Base-by-base conservation (phyloP, 1,284 basidiomycete genomes). In the Neolentinus lepideus region DNA sequence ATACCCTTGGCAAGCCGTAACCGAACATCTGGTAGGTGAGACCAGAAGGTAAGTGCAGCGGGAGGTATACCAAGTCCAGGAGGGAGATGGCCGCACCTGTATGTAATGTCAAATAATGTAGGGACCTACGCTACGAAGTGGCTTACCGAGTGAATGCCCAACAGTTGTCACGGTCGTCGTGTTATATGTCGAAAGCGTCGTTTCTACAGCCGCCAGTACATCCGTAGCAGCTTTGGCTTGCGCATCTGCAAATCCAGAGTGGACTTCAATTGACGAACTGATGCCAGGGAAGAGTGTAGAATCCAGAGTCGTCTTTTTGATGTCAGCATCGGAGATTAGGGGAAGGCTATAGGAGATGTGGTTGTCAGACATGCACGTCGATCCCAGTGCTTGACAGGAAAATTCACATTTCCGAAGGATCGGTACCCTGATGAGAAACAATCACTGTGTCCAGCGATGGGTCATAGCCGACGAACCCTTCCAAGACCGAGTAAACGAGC, bases 281-380 rank as follows among this genome's bases (percentile, higher is more conserved):
- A 85, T 53, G 0, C 80, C 81, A 6, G 84, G 84, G 71, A 89
- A 89, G 11, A 85, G 69, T 0, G 68, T 66, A 0, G 76, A 52
- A 60, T 80, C 71, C 33, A 78, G 67, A 1, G 56, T 62, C 1
- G 58, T 62, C 45, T 78, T 61, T 58, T 72, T 60, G 60, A 84
- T 66, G 54, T 83, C 71, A 0, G 65, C 70, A 61, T 90, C 84
- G 0, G 79, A 84, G 27, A 88, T 54, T 4, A 79, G 51, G 0
- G 83, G 61, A 26, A 75, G 45, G 45, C 81, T 85, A 56, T 12
- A 38, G 25, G 51, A n/a, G n/a, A n/a, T n/a, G n/a, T n/a, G n/a
- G n/a, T n/a, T n/a, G 16, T 43, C 26, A 47, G 27, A 26, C 12
- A 31, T 27, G 16, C 55, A 51, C 50, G 21, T 25, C 14, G 19